A percentile compares a stretch with the other conserved stretches of the same genome.
Evolutionary conservation across 1,139 yeast genomes (phyloP).

Genomic region (Taiozyma onychis): DNA sequence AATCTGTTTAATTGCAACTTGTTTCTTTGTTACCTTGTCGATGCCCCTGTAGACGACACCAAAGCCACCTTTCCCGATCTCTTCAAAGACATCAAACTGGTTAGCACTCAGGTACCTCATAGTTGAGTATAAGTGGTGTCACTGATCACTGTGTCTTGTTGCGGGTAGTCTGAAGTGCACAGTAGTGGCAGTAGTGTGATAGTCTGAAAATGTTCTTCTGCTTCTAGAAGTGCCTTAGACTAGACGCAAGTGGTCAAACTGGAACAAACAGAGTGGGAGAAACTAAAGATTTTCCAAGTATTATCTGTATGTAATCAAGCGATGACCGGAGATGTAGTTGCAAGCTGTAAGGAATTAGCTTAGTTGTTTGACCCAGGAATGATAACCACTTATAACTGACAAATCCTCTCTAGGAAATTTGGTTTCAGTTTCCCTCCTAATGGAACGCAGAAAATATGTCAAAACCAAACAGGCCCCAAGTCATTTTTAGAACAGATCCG

Average conservation of each 20-base stretch:
- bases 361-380: neutral
- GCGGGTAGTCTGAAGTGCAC: no score
- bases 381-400: neutral
- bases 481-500: neutral
- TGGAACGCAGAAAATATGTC: neutral
- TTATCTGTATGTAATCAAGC: neutral
- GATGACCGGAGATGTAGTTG: neutral
- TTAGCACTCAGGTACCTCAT: slow-evolving; percentile 32
- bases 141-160: neutral
- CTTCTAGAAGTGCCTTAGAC: no score
- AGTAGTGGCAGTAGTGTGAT: neutral
- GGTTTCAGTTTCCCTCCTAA: neutral
- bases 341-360: neutral
- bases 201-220: neutral
- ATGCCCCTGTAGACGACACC: slow-evolving; percentile 80
- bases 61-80: slow-evolving; percentile 84
- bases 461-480: neutral
- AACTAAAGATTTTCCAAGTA: neutral
- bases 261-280: neutral
- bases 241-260: neutral
- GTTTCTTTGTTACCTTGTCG: slow-evolving; percentile 42
- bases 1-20: slow-evolving; percentile 67
- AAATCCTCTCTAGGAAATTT: neutral
- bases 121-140: neutral
- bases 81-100: slow-evolving; percentile 61